Conservation (phyloP, 306 rosid species). For the Vicia faba region DNA sequence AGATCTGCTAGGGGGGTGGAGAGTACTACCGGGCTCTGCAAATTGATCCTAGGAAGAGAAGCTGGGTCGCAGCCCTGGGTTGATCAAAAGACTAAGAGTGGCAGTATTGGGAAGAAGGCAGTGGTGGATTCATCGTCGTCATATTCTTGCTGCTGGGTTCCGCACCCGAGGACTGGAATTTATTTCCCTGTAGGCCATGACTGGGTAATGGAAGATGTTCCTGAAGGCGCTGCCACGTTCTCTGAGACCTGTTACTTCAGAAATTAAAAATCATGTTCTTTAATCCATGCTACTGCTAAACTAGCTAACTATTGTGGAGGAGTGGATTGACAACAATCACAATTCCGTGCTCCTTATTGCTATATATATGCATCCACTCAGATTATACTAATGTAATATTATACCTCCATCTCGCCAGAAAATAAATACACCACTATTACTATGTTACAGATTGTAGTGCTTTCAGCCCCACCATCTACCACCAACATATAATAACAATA, state of each 20-base stretch:
- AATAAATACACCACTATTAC: neutral
- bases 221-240: slow-evolving; percentile 56
- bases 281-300: neutral
- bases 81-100: neutral
- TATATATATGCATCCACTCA: neutral
- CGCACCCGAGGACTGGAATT: slow-evolving; percentile 70
- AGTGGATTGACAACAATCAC: neutral
- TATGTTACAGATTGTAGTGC: neutral
- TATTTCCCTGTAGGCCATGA: slow-evolving; percentile 79
- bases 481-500: neutral
- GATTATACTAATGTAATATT: neutral
- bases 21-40: neutral
- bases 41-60: neutral
- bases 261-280: neutral
- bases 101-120: neutral
- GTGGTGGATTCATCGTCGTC: neutral
- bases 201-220: slow-evolving; percentile 67
- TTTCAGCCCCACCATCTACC: neutral
- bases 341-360: too few species aligned
- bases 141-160: slow-evolving; percentile 64
- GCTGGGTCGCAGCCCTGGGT: neutral
- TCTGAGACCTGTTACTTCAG: slow-evolving; percentile 52
- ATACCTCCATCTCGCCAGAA: neutral
- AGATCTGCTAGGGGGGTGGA: neutral
- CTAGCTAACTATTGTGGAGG: neutral